Conservation (phyloP, 192 early-diverging fungal species). For the Hyaloraphidium curvatum region DNA sequence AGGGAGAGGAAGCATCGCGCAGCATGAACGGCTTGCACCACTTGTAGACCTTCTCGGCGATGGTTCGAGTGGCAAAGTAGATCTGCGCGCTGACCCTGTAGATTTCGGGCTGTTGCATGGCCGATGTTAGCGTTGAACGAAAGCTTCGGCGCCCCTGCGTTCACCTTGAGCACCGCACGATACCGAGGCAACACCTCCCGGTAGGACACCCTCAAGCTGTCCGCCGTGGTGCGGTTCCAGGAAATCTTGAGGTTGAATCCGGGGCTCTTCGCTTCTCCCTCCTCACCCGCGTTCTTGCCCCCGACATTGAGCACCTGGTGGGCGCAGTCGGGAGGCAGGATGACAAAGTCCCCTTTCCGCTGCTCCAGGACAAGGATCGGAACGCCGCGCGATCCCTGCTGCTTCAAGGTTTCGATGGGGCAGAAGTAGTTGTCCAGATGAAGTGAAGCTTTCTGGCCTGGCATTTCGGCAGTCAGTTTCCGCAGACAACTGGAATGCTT, state of each 20-base stretch:
- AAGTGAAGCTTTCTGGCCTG: neutral
- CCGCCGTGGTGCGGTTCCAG: neutral
- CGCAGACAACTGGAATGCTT: neutral
- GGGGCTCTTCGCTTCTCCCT: neutral
- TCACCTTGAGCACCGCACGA: no score
- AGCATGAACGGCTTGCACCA: no score
- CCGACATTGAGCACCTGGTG: constrained; percentile 1
- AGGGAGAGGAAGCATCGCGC: no score
- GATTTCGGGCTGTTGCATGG: no score
- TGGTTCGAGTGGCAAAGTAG: no score
- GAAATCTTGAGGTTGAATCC: neutral
- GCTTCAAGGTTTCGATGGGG: neutral
- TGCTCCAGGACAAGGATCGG: neutral
- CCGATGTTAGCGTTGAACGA: no score
- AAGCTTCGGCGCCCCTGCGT: no score
- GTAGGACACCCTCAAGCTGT: neutral
- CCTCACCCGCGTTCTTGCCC: neutral
- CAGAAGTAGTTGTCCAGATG: neutral
- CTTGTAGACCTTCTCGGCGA: no score
- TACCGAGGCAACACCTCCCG: neutral
- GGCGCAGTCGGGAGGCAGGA: neutral
- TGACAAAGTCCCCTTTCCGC: neutral
- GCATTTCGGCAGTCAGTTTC: neutral
- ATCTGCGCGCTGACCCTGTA: no score
- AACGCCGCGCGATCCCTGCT: neutral